Evolutionary conservation across 352 stramenopile species (phyloP).

Genomic region (Phytophthora hibernalis): DNA sequence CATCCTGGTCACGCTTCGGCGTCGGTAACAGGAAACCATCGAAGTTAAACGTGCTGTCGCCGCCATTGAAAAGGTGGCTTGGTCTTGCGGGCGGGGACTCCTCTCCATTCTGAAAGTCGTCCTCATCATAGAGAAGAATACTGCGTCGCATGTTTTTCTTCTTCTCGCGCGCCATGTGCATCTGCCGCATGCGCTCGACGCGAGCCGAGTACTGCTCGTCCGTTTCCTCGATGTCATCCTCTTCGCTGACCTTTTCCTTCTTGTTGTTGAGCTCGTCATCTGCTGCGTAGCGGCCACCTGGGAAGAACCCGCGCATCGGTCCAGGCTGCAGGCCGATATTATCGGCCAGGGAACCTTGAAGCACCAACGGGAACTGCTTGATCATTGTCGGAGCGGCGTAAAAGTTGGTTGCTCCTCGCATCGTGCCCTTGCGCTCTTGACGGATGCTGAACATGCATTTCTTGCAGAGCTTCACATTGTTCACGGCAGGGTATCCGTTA

Average conservation of each 20-base stretch:
- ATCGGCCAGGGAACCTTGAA: slow-evolving; percentile 43
- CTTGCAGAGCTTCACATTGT: slow-evolving; percentile 77
- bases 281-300: slow-evolving; percentile 45
- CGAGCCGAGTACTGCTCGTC: slow-evolving; percentile 58
- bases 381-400: slow-evolving; percentile 59
- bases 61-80: slow-evolving; percentile 35
- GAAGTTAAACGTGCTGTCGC: slow-evolving; percentile 53
- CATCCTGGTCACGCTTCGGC: slow-evolving; percentile 31
- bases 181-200: slow-evolving; percentile 65
- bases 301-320: slow-evolving; percentile 42
- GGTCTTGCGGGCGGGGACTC: slow-evolving; percentile 37
- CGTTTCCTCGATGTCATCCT: slow-evolving; percentile 54
- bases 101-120: slow-evolving; percentile 39
- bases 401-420: slow-evolving; percentile 53
- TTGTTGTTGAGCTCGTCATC: slow-evolving; percentile 46
- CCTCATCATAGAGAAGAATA: slow-evolving; percentile 58
- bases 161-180: slow-evolving; percentile 73
- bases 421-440: slow-evolving; percentile 66
- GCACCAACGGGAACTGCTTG: slow-evolving; percentile 55
- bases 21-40: slow-evolving; percentile 50
- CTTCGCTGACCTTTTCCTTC: slow-evolving; percentile 23
- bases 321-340: slow-evolving; percentile 38
- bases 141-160: slow-evolving; percentile 54
- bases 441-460: slow-evolving; percentile 79
- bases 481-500: slow-evolving; percentile 66